phyloP scores from a whole-genome alignment of 2,329 filamentous ascomycete genomes.

The Xylariaceae sp. region DNA sequence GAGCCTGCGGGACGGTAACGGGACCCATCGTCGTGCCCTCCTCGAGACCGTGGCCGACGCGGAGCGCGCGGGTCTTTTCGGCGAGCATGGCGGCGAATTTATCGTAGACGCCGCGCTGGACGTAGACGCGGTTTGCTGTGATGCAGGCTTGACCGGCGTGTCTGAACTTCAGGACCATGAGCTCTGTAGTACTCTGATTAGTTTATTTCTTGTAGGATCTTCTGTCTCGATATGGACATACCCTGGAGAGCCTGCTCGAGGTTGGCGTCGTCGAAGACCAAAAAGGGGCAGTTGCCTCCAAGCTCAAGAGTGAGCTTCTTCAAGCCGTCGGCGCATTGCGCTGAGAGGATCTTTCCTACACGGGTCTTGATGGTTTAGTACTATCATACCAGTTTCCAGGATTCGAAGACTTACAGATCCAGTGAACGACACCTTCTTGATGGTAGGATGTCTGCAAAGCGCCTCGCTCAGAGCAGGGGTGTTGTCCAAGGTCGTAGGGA shows the following conservation, averaged over 20 bases:
- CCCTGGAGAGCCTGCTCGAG: slow-evolving; percentile 57
- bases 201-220: slow-evolving; percentile 36
- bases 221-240: slow-evolving; percentile 11
- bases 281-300: slow-evolving; percentile 70
- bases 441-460: slow-evolving; percentile 46
- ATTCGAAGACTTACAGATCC: slow-evolving; percentile 41
- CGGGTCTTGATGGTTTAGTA: slow-evolving; percentile 35
- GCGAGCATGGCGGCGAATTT: slow-evolving; percentile 52
- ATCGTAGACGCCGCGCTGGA: slow-evolving; percentile 57
- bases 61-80: slow-evolving; percentile 48
- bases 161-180: slow-evolving; percentile 64
- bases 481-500: slow-evolving; percentile 52
- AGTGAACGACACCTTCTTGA: slow-evolving; percentile 71
- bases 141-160: slow-evolving; percentile 71
- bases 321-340: slow-evolving; percentile 61
- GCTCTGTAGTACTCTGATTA: slow-evolving; percentile 40
- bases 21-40: slow-evolving; percentile 54
- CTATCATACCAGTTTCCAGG: too few species aligned
- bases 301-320: slow-evolving; percentile 65
- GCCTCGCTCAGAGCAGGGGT: slow-evolving; percentile 43
- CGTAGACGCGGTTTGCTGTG: slow-evolving; percentile 56
- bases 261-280: slow-evolving; percentile 71
- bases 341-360: slow-evolving; percentile 54
- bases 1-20: slow-evolving; percentile 49
- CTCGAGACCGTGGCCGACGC: slow-evolving; percentile 56